These are phyloP conservation scores for Colletotrichum tropicale DNA, from an alignment of 2,329 filamentous ascomycete genomes.

Conservation along the genomic window DNA sequence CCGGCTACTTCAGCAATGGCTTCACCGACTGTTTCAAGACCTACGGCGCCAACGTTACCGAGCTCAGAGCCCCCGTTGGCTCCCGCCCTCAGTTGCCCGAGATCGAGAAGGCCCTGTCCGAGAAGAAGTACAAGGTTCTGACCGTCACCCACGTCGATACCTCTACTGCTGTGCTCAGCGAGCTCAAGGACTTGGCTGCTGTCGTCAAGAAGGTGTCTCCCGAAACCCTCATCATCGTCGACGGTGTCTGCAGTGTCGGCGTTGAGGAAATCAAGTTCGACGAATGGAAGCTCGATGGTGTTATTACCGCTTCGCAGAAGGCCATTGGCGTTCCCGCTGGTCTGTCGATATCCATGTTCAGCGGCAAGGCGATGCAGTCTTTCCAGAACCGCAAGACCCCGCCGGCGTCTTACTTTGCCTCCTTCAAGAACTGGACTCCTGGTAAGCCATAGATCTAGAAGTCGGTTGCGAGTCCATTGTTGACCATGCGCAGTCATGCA, in stretches of 20 bases:
- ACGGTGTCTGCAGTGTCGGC: slow-evolving; percentile 96
- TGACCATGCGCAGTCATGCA: slow-evolving; percentile 75
- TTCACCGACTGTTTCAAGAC: slow-evolving; percentile 92
- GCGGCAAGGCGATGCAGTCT: slow-evolving; percentile 80
- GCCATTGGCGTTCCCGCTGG: slow-evolving; percentile 95
- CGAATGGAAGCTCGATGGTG: slow-evolving; percentile 90
- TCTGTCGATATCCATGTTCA: slow-evolving; percentile 92
- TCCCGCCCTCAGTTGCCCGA: slow-evolving; percentile 84
- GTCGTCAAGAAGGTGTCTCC: slow-evolving; percentile 87
- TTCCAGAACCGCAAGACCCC: slow-evolving; percentile 83
- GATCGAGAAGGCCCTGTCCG: slow-evolving; percentile 85
- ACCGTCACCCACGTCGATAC: slow-evolving; percentile 98
- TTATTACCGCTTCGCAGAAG: slow-evolving; percentile 95
- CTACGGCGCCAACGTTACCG: slow-evolving; percentile 89
- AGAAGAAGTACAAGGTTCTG: slow-evolving; percentile 92
- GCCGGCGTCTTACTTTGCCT: slow-evolving; percentile 90
- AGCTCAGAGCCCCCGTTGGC: slow-evolving; percentile 88
- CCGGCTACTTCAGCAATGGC: slow-evolving; percentile 95
- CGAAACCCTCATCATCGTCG: slow-evolving; percentile 88
- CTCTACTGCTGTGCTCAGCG: slow-evolving; percentile 92
- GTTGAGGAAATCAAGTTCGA: slow-evolving; percentile 97
- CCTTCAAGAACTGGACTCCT: slow-evolving; percentile 95
- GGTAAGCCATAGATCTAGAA: slow-evolving; percentile 55
- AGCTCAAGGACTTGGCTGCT: slow-evolving; percentile 83
- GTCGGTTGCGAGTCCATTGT: not conserved